Base-by-base conservation (phyloP, 805 yeast species). In the Debaryomyces maramus region DNA sequence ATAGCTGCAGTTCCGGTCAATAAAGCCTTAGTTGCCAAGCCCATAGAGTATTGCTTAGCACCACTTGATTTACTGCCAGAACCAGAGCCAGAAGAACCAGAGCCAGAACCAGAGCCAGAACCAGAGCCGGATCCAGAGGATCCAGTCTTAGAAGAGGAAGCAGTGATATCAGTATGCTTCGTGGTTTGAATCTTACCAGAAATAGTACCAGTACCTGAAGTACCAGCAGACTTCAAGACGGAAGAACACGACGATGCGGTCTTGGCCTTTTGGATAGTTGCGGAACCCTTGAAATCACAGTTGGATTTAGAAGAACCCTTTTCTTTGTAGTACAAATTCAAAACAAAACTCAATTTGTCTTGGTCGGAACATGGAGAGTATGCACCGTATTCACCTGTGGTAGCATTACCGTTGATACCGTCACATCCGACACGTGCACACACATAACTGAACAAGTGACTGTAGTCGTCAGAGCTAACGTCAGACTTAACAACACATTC, bases 131-230 rank as follows among this genome's bases (percentile, higher is more conserved):
- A 41, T 29, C 47, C 53, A 39, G 61, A 41, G 34, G 48, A 47
- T 24, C 48, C 56, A 24, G 70, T 43, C 26, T 48, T 47, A 36
- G 51, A 38, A 37, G 54, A 51, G 40, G 61, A 54, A 33, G 63
- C 42, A 31, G 47, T 61, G 18, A 61, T 52, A 38, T 66, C 74
- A 32, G 77, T 37, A 33, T 39, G 44, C 11, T 43, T 36, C 34
- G 48, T 30, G 36, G 56, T 44, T 28, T 43, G 41, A 28, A 62
- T 40, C 18, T 61, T 44, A 31, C 64, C 70, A 34, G 61, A 56
- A 41, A 81, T 71, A 20, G 78, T 45, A 41, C 88, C 88, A 41
- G 80, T 58, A 61, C 95, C 95, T 36, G 75, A 73, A 44, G 75
- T 46, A 59, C 95, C 95, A 51, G 90, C 89, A 50, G 81, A 75